These are phyloP conservation scores for Huntiella decipiens DNA, from an alignment of 2,329 filamentous ascomycete genomes.

Conservation along the genomic window DNA sequence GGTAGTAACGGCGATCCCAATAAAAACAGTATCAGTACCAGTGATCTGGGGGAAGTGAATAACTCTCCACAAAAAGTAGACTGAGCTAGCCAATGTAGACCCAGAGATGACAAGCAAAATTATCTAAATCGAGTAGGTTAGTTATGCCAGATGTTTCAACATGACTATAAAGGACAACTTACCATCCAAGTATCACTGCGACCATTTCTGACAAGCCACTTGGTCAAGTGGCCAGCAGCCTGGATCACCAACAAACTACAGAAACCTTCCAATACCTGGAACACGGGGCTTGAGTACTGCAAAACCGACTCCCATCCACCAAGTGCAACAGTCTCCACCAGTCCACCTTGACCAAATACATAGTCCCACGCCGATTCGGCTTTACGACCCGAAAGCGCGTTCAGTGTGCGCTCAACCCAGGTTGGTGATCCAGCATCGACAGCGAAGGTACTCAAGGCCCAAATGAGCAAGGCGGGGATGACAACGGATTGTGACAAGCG, in stretches of 20 bases:
- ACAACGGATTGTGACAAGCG: slow-evolving; percentile 70
- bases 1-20: slow-evolving; percentile 81
- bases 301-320: slow-evolving; percentile 78
- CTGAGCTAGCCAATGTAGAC: slow-evolving; percentile 76
- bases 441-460: slow-evolving; percentile 88
- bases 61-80: slow-evolving; percentile 93
- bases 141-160: no score
- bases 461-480: slow-evolving; percentile 73
- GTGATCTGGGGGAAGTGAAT: slow-evolving; percentile 83
- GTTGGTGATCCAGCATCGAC: slow-evolving; percentile 58
- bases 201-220: slow-evolving; percentile 85
- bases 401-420: slow-evolving; percentile 70
- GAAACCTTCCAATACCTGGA: slow-evolving; percentile 89
- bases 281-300: slow-evolving; percentile 79
- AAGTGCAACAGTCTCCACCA: slow-evolving; percentile 62
- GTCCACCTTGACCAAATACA: slow-evolving; percentile 70
- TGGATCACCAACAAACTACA: slow-evolving; percentile 93
- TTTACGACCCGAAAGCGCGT: slow-evolving; percentile 40
- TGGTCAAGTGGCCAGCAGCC: slow-evolving; percentile 79
- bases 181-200: slow-evolving; percentile 95
- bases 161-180: slow-evolving; percentile 20
- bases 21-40: slow-evolving; percentile 80
- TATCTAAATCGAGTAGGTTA: slow-evolving; percentile 36
- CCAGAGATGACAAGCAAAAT: slow-evolving; percentile 71
- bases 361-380: slow-evolving; percentile 58